Conservation (phyloP, 768 basidiomycete genomes). For the Macrolepiota fuliginosa region DNA sequence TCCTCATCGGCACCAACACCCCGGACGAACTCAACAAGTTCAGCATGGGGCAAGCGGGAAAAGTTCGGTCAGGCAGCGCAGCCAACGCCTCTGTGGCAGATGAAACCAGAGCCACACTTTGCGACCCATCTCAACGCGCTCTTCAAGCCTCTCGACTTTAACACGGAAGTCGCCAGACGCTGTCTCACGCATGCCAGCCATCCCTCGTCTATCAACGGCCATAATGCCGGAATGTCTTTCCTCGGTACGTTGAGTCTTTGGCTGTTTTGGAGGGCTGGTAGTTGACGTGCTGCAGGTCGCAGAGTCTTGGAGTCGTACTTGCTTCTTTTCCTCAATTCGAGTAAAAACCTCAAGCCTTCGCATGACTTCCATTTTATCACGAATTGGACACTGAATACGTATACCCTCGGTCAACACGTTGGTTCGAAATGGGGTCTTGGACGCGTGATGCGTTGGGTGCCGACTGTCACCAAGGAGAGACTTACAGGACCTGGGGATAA, state of each 20-base stretch:
- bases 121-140: constrained; percentile 58
- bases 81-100: constrained; percentile 7
- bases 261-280: neutral
- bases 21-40: neutral
- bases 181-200: constrained; percentile 81
- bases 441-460: constrained; percentile 73
- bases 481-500: constrained; percentile 26
- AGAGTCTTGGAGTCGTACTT: constrained; percentile 77
- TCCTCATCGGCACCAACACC: neutral
- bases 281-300: constrained; percentile 47
- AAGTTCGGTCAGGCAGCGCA: constrained; percentile 9
- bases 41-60: constrained; percentile 7
- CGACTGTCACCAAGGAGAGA: constrained; percentile 42
- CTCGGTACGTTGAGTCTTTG: constrained; percentile 48
- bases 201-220: constrained; percentile 59
- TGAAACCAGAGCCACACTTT: constrained; percentile 19
- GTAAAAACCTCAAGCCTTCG: constrained; percentile 38
- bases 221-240: constrained; percentile 72
- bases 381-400: constrained; percentile 61
- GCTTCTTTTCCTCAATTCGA: constrained; percentile 65
- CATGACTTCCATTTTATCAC: constrained; percentile 60
- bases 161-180: constrained; percentile 66
- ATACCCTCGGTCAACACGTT: constrained; percentile 70
- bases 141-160: constrained; percentile 68
- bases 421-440: constrained; percentile 76